phyloP scores from a whole-genome alignment of 306 rosid species.

The Malus asiatica region DNA sequence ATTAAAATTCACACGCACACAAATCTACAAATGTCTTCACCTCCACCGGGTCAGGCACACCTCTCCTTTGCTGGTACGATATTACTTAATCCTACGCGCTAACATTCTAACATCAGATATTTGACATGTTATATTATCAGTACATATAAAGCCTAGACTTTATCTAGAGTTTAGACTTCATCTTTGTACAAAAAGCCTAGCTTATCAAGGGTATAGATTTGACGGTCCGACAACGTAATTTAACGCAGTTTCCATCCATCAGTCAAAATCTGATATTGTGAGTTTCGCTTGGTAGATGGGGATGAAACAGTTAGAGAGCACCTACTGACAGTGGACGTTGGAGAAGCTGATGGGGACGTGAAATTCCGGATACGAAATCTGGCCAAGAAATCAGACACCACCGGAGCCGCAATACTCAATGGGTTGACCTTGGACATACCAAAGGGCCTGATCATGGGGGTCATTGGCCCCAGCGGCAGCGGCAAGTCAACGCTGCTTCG shows the following conservation, averaged over 20 bases:
- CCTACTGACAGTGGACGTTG: conserved; percentile 34
- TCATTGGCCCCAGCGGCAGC: conserved; percentile 93
- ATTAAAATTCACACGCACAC: background rate
- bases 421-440: conserved; percentile 54
- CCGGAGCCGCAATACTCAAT: conserved; percentile 34
- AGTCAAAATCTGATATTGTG: background rate
- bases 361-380: conserved; percentile 55
- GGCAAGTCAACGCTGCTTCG: conserved; percentile 84
- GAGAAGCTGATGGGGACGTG: background rate
- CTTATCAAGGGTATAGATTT: background rate
- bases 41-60: background rate
- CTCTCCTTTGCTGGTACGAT: background rate
- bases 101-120: conserved; percentile 7
- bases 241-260: background rate
- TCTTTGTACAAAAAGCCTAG: too few relatives aligned
- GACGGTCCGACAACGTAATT: background rate
- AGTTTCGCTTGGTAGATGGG: background rate
- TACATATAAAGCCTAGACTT: background rate
- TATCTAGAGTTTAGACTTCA: too few relatives aligned
- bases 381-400: conserved; percentile 35
- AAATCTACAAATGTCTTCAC: background rate
- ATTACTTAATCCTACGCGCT: background rate
- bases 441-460: conserved; percentile 54
- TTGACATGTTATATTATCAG: background rate
- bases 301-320: conserved; percentile 37